A percentile compares a stretch with the other conserved stretches of the same genome.
These are phyloP conservation scores for Phytopythium boreale DNA, from an alignment of 352 stramenopile species.

Conservation along the genomic window DNA sequence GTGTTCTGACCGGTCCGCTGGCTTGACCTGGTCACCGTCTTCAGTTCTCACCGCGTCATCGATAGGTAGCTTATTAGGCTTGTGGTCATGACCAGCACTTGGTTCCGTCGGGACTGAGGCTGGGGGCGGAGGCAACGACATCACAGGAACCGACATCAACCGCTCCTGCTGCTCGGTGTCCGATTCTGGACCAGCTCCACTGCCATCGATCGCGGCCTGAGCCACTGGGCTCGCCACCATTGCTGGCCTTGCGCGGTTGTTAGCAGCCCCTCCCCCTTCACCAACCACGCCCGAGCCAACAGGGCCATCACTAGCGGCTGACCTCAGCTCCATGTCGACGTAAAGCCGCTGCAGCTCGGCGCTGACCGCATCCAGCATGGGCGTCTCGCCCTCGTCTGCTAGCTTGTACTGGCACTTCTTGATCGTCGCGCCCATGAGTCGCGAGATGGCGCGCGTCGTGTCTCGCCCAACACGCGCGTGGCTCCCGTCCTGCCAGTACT, in stretches of 20 bases:
- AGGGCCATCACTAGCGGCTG: neutral
- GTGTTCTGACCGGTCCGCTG: neutral
- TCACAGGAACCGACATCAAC: neutral
- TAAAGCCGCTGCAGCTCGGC: conserved; percentile 27
- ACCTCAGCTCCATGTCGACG: conserved; percentile 32
- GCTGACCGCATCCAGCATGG: conserved; percentile 19
- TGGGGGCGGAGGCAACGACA: too few species aligned
- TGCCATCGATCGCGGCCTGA: neutral
- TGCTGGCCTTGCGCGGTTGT: neutral
- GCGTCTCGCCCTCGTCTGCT: conserved; percentile 16
- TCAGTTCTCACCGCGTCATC: neutral
- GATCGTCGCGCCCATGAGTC: conserved; percentile 28
- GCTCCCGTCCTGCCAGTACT: conserved; percentile 23
- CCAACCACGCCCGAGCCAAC: neutral
- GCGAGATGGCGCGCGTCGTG: conserved; percentile 20
- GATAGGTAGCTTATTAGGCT: neutral
- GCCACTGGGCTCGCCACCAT: neutral
- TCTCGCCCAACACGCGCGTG: conserved; percentile 12
- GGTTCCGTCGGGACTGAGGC: neutral
- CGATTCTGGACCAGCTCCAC: neutral
- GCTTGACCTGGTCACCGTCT: neutral
- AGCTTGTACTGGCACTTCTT: conserved; percentile 23
- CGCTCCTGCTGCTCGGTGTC: neutral
- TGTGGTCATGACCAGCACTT: neutral
- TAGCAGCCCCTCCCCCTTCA: too few species aligned